Base-by-base conservation (phyloP, 2,329 filamentous ascomycete genomes). In the Lachnellula hyalina region DNA sequence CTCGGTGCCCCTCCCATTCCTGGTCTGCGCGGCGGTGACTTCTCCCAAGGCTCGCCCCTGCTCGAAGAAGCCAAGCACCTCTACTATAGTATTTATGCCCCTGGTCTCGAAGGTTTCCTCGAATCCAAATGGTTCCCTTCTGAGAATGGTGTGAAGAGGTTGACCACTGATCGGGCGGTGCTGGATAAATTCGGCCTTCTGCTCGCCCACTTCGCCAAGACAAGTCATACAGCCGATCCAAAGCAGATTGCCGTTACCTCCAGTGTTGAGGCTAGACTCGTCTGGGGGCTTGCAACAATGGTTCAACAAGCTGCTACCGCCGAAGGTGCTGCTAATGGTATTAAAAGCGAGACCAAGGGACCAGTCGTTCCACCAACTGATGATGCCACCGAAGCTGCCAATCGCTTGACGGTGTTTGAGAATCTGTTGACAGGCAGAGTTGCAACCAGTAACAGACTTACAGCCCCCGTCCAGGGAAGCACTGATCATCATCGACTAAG, bases 101-200 rank as follows among this genome's bases (percentile, higher is more conserved):
- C 80, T 1, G 87, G 84, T 7, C 80, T 94, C 47, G 85, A 89
- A 70, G 80, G 81, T 49, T 86, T 94, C 59, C 81, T 95, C 59
- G 92, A 96, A 70, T 89, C 90, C 6, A 80, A 78, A 28, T 97
- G 92, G 92, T 96, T 90, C 73, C 82, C 76, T 56, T 75, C 77
- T 7, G 41, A 44, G 36, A 72, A 72, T 52, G 70, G 74, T 47
- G 53, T 63, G 49, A 54, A 51, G 19, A 68, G 62, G 56, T 57
- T 87, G 2, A 71, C 83, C 55, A 72, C 71, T 36, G 78, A 87
- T 66, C 73, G 76, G 28, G 73, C 75, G 28, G 74, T 90, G n/a
- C 76, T 87, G 62, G 82, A 85, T 51, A 80, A 86, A 58, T 82
- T 92, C 67, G 79, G 80, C 5, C 79, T 81, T 15, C 85, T 92